These are phyloP conservation scores for Cystobasidiaceae sp. DNA, from an alignment of 1,284 basidiomycete species.

Conservation along the genomic window DNA sequence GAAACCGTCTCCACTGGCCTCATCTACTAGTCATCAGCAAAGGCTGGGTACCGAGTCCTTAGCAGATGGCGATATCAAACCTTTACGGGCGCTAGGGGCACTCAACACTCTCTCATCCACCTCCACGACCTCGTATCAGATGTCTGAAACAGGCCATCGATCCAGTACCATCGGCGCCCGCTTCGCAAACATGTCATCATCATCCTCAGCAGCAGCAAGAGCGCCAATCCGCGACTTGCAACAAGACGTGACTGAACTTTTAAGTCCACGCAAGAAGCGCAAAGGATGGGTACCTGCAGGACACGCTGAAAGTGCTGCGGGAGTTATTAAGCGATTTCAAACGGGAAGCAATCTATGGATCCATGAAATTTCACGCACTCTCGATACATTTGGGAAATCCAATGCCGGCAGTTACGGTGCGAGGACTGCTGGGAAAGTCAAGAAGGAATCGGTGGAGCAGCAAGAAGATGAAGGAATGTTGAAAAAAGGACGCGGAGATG, in stretches of 20 bases:
- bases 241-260: constrained; percentile 20
- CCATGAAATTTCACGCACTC: constrained; percentile 23
- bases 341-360: constrained; percentile 23
- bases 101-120: neutral
- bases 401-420: neutral
- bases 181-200: too few relatives aligned
- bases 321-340: constrained; percentile 23
- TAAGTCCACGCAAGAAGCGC: constrained; percentile 27
- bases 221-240: too few relatives aligned
- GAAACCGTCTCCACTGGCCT: neutral
- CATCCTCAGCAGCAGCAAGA: neutral
- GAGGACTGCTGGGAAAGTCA: neutral
- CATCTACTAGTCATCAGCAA: neutral
- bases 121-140: neutral
- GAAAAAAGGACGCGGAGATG: neutral
- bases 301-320: constrained; percentile 10
- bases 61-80: constrained; percentile 12
- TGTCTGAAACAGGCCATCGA: too few relatives aligned
- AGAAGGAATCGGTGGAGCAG: neutral
- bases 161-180: too few relatives aligned
- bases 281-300: constrained; percentile 27
- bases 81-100: neutral
- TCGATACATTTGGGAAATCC: neutral
- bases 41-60: neutral
- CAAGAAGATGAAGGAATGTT: neutral